A percentile compares a stretch with the other conserved stretches of the same genome.
Conservation (phyloP, 495 filamentous ascomycete genomes). For the Oidiodendron maius region DNA sequence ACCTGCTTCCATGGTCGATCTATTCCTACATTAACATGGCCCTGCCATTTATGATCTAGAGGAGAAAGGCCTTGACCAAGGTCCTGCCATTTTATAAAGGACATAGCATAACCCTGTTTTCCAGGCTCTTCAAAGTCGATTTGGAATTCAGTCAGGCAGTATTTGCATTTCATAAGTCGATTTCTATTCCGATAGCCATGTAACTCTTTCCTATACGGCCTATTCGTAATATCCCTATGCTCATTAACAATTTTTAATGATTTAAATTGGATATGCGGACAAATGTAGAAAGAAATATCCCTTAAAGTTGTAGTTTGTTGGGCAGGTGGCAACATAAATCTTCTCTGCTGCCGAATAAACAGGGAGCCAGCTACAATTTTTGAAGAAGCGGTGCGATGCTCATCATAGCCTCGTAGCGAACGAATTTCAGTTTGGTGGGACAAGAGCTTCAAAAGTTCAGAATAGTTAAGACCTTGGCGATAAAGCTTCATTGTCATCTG, state of each 20-base stretch:
- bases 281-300: not conserved
- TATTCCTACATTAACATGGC: not conserved
- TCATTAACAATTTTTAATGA: not conserved
- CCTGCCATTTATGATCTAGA: slow-evolving; percentile 3
- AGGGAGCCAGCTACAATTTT: slow-evolving; percentile 8
- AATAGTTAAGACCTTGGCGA: slow-evolving; percentile 4
- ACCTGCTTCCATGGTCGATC: slow-evolving; percentile 2
- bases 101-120: slow-evolving; percentile 11
- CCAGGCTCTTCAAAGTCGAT: slow-evolving; percentile 11
- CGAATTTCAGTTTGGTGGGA: slow-evolving; percentile 2
- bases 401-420: not conserved
- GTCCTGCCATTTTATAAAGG: slow-evolving; percentile 13
- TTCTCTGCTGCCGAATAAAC: slow-evolving; percentile 11
- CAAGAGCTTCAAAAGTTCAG: slow-evolving; percentile 7
- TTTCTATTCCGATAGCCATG: slow-evolving; percentile 1
- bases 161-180: slow-evolving; percentile 10
- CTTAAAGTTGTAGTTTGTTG: not conserved
- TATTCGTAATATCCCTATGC: not conserved
- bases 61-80: slow-evolving; percentile 8
- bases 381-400: slow-evolving; percentile 8
- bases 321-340: slow-evolving; percentile 10
- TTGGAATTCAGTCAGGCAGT: slow-evolving; percentile 12
- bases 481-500: slow-evolving; percentile 13
- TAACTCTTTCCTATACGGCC: slow-evolving; percentile 2
- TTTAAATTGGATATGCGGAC: not conserved